A percentile compares a stretch with the other conserved stretches of the same genome.
phyloP scores from a whole-genome alignment of 768 basidiomycete genomes.

The Podaxis pistillaris region DNA sequence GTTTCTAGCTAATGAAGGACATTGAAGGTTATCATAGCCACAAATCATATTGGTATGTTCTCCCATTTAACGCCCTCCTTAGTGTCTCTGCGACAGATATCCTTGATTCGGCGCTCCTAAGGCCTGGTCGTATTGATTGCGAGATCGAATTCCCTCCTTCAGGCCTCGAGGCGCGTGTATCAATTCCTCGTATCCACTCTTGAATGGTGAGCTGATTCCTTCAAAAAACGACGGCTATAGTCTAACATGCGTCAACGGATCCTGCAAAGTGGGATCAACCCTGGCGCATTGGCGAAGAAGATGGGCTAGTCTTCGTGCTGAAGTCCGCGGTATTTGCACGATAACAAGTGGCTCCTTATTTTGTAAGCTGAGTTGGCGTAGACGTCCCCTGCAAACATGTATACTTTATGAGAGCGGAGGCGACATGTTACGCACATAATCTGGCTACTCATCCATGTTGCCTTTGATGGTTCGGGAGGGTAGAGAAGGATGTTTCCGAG shows the following conservation, averaged over 20 bases:
- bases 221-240: conserved; percentile 25
- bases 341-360: conserved; percentile 69
- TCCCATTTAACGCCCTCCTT: neutral
- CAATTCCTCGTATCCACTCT: conserved; percentile 96
- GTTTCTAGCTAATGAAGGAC: conserved; percentile 95
- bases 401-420: conserved; percentile 85
- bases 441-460: conserved; percentile 4
- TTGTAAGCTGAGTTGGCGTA: neutral
- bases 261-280: conserved; percentile 93
- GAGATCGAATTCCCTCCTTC: conserved; percentile 99
- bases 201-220: conserved; percentile 60
- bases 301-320: conserved; percentile 98
- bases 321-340: conserved; percentile 95
- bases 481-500: conserved; percentile 65
- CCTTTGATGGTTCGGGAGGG: conserved; percentile 33
- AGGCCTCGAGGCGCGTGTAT: conserved; percentile 92
- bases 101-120: conserved; percentile 87
- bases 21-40: conserved; percentile 94
- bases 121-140: conserved; percentile 91
- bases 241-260: conserved; percentile 33
- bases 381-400: conserved; percentile 67
- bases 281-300: conserved; percentile 91
- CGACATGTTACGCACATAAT: conserved; percentile 71
- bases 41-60: conserved; percentile 83
- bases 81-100: conserved; percentile 58